Evolutionary conservation across 768 basidiomycete species (phyloP), one percentile per base, ranked within the genome.

Genomic region (Leucocoprinus leucothites): DNA sequence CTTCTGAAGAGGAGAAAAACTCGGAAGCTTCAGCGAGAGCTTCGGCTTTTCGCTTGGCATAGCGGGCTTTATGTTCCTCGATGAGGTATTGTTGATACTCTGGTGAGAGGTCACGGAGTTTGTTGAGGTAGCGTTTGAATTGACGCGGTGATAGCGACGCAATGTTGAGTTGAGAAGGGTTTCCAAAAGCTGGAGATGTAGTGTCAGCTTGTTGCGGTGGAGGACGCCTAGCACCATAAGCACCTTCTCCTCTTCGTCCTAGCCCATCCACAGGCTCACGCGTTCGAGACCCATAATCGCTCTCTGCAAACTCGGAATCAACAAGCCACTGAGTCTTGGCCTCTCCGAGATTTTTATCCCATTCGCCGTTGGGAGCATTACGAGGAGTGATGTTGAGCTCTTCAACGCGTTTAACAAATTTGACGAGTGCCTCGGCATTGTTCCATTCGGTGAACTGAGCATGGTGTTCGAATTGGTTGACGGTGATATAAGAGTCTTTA

Each of bases 401-500:
- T 62, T 86, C 82, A 67, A 85, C 79, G 57, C 83, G 78, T 60
- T 77, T 74, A 54, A 91, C 75, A 68, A 87, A 88, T 43, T 82
- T 73, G n/a, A 82, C 83, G 65, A 89, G 81, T 38, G 68, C 70
- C 61, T 87, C 84, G 14, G 80, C 86, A 56, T 79, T 76, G 62
- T 78, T 78, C 89, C 91, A 94, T 59, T 89, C 86, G 21, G 87
- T 86, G 67, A 86, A 91, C 60, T 89, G 77, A 54, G 88, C 82
- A 51, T 74, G 81, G 26, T 86, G 82, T 64, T 94, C 91, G 66
- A 88, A 82, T 1, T 82, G 73, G 48, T 77, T 74, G 24, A 93
- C 76, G 18, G 85, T 82, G 56, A 94, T 82, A 62, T 78, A 82
- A 9, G 83, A 81, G 58, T 82, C 76, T 44, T 80, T 79, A 28